Evolutionary conservation across 345 rosid species (phyloP).

Genomic region (Syzygium aqueum): DNA sequence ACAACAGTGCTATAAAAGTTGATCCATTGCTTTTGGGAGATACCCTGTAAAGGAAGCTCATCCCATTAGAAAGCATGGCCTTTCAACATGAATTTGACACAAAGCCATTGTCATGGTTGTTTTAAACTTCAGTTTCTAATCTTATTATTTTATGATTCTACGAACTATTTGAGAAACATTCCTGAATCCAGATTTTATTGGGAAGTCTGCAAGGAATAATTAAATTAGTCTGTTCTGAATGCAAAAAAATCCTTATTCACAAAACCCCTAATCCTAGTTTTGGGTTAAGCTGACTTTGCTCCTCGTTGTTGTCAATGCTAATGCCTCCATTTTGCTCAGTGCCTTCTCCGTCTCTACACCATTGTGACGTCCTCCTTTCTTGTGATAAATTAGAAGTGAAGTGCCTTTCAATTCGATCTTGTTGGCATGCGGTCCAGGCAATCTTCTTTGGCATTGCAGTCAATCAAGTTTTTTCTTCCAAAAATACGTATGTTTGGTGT

Average conservation of each 20-base stretch:
- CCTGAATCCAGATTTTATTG: neutral
- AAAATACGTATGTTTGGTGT: neutral
- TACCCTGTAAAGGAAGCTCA: neutral
- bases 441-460: neutral
- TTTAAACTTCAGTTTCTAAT: neutral
- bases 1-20: neutral
- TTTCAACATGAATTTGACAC: neutral
- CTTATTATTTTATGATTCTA: neutral
- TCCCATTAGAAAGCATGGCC: neutral
- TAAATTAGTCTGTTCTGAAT: neutral
- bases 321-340: neutral
- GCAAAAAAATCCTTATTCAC: neutral
- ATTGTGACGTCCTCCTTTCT: neutral
- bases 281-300: neutral
- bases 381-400: neutral
- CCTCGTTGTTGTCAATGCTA: neutral
- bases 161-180: neutral
- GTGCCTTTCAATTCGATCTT: neutral
- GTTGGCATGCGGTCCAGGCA: neutral
- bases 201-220: neutral
- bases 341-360: neutral
- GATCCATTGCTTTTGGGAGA: neutral
- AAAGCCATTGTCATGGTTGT: neutral
- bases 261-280: neutral
- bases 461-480: neutral